Evolutionary conservation across 1,139 yeast genomes (phyloP).

Genomic region (Candida frijolesensis): DNA sequence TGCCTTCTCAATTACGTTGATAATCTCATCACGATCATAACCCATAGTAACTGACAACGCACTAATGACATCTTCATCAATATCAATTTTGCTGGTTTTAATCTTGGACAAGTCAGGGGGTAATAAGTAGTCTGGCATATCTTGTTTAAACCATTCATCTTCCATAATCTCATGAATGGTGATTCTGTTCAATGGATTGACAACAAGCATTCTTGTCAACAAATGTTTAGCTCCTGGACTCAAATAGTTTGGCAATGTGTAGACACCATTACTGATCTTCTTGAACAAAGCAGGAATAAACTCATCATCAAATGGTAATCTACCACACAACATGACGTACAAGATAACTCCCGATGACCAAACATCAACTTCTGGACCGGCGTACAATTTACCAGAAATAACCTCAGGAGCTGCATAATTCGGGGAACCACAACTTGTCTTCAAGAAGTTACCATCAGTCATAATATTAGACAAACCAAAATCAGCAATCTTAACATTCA

Average conservation of each 20-base stretch:
- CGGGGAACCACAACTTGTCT: conserved; percentile 96
- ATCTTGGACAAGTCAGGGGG: conserved; percentile 62
- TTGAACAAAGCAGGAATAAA: conserved; percentile 95
- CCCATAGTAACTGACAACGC: conserved; percentile 91
- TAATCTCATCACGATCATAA: conserved; percentile 82
- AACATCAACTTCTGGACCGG: conserved; percentile 98
- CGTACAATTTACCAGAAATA: conserved; percentile 91
- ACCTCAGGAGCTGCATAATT: conserved; percentile 99
- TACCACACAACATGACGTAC: conserved; percentile 95
- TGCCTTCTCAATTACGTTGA: conserved; percentile 61
- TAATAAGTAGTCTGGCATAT: conserved; percentile 77
- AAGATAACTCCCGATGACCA: conserved; percentile 98
- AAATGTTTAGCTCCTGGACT: conserved; percentile 86
- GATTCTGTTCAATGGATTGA: conserved; percentile 92
- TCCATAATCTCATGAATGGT: conserved; percentile 93
- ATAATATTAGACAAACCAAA: conserved; percentile 93
- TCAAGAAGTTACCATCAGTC: conserved; percentile 97
- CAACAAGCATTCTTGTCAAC: conserved; percentile 91
- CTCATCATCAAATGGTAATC: conserved; percentile 97
- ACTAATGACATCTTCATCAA: conserved; percentile 79
- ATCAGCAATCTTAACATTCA: conserved; percentile 95
- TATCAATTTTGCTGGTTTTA: conserved; percentile 44
- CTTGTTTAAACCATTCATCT: conserved; percentile 92
- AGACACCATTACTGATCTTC: conserved; percentile 93
- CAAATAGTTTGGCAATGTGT: conserved; percentile 86